Percentiles rank a stretch among this genome's conserved stretches.
These are phyloP conservation scores for Goffeauzyma gilvescens DNA, from an alignment of 768 basidiomycete genomes.

Conservation along the genomic window DNA sequence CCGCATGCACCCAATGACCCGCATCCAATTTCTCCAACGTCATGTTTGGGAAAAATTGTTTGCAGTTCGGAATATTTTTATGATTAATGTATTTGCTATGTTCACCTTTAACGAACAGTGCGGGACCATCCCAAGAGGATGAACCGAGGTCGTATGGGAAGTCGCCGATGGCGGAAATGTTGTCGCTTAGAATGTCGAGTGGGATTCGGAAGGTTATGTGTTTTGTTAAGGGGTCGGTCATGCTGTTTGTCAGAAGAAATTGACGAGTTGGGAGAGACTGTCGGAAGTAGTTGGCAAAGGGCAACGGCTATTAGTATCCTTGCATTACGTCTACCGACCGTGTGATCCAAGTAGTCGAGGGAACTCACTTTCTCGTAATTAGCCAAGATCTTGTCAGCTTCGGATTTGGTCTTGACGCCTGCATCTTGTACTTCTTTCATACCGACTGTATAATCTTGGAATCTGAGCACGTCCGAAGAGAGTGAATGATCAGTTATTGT, in stretches of 20 bases:
- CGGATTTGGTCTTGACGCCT: constrained; percentile 43
- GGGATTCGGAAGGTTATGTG: constrained; percentile 56
- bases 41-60: constrained; percentile 56
- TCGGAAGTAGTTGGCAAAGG: too few species aligned
- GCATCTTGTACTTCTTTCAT: constrained; percentile 56
- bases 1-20: constrained; percentile 83
- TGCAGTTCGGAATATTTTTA: constrained; percentile 44
- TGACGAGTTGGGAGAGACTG: constrained; percentile 58
- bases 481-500: too few species aligned
- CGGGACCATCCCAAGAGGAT: constrained; percentile 41
- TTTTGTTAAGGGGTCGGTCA: constrained; percentile 31
- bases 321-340: too few species aligned
- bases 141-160: constrained; percentile 45
- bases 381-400: constrained; percentile 49
- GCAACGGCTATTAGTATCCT: too few species aligned
- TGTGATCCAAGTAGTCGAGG: background rate
- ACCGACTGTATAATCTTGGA: constrained; percentile 44
- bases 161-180: constrained; percentile 49
- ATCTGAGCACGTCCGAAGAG: constrained; percentile 28
- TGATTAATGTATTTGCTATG: constrained; percentile 64
- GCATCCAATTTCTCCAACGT: constrained; percentile 47
- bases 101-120: constrained; percentile 59
- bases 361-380: constrained; percentile 44
- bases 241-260: constrained; percentile 70
- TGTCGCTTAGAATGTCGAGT: constrained; percentile 43